These are phyloP conservation scores for Phytopythium boreale DNA, from an alignment of 352 stramenopile genomes.

Conservation along the genomic window DNA sequence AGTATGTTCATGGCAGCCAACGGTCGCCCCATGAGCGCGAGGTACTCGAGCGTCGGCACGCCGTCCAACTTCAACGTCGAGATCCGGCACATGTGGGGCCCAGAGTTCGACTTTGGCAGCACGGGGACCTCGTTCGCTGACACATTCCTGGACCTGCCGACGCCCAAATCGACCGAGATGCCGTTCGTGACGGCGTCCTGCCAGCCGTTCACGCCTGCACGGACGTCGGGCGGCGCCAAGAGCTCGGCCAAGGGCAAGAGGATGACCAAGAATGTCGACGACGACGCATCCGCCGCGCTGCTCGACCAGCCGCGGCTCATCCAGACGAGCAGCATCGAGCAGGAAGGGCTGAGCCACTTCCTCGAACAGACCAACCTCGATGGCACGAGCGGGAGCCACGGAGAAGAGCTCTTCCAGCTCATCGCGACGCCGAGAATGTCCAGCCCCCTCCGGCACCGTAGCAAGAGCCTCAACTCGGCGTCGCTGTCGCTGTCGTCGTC, in stretches of 20 bases:
- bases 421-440: conserved; percentile 8
- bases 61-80: conserved; percentile 61
- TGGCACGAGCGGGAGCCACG: conserved; percentile 10
- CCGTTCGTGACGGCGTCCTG: conserved; percentile 18
- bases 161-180: conserved; percentile 55
- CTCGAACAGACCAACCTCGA: conserved; percentile 63
- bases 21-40: not conserved
- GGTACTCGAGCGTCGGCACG: conserved; percentile 61
- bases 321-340: conserved; percentile 66
- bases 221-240: not conserved
- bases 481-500: not conserved
- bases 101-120: conserved; percentile 53
- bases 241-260: conserved; percentile 13
- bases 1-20: not conserved
- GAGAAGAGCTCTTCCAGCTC: conserved; percentile 27
- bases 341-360: conserved; percentile 75
- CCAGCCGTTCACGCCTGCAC: conserved; percentile 15
- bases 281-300: conserved; percentile 8
- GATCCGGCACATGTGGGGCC: conserved; percentile 53
- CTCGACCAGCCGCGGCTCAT: conserved; percentile 57
- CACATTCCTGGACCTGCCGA: conserved; percentile 74
- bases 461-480: not conserved
- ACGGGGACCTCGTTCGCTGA: conserved; percentile 39
- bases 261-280: not conserved
- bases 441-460: not conserved